phyloP scores from a whole-genome alignment of 192 early-diverging fungal species.

The Podila minutissima region DNA sequence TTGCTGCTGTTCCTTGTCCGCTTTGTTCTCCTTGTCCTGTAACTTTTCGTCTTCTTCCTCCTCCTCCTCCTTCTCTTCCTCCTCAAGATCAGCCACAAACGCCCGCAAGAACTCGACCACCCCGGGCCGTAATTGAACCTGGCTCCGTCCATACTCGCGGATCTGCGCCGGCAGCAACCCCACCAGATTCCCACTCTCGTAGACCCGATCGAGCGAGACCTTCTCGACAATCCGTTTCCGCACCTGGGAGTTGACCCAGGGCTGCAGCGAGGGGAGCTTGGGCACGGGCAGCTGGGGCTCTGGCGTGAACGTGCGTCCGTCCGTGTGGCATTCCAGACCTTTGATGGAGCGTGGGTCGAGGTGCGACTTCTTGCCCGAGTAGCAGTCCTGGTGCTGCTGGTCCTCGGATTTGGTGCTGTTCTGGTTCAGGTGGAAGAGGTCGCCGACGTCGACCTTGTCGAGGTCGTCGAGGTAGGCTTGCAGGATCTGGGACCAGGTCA shows the following conservation, averaged over 20 bases:
- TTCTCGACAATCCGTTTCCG: conserved; percentile 44
- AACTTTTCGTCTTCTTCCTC: not conserved
- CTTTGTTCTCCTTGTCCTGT: not conserved
- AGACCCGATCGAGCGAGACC: conserved; percentile 31
- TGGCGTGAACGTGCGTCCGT: conserved; percentile 33
- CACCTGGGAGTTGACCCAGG: conserved; percentile 44
- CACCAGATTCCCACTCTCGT: conserved; percentile 40
- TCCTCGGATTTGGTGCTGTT: not conserved
- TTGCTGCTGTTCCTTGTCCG: not conserved
- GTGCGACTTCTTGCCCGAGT: not conserved
- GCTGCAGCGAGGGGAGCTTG: conserved; percentile 33
- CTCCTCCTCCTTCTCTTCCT: conserved; percentile 1
- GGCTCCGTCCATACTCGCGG: conserved; percentile 33
- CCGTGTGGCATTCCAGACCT: conserved; percentile 28
- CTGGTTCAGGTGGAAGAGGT: conserved; percentile 26
- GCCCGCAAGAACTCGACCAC: conserved; percentile 21
- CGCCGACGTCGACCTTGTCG: conserved; percentile 26
- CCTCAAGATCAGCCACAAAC: conserved; percentile 15
- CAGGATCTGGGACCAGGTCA: conserved; percentile 40
- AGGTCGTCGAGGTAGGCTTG: conserved; percentile 46
- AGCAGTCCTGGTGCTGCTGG: not conserved
- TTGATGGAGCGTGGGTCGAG: not conserved
- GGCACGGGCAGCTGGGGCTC: conserved; percentile 28
- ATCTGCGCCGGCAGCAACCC: conserved; percentile 27
- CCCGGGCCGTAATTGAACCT: conserved; percentile 25